Percentiles rank a stretch among this genome's conserved stretches.
Evolutionary conservation across 2,329 filamentous ascomycete genomes (phyloP).

Genomic region (Scleromitrula shiraiana): DNA sequence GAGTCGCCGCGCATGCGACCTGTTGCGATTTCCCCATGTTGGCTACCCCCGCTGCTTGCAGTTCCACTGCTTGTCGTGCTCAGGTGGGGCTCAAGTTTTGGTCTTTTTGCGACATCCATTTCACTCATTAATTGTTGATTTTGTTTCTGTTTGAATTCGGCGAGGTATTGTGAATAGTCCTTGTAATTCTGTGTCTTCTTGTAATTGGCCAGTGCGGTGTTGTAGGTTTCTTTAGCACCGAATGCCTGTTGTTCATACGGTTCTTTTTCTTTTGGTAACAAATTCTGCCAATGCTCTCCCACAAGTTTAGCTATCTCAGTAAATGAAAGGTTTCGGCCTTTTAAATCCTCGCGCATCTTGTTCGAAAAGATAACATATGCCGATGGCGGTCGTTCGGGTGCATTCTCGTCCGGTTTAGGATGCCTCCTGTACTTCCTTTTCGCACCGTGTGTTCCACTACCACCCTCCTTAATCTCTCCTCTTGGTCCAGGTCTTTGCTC

Average conservation of each 20-base stretch:
- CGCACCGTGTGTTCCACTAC: conserved; percentile 33
- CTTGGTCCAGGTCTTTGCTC: conserved; percentile 40
- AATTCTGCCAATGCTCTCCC: conserved; percentile 72
- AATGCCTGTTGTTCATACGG: conserved; percentile 65
- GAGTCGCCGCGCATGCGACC: conserved; percentile 20
- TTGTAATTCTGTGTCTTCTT: conserved; percentile 67
- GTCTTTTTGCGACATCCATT: conserved; percentile 25
- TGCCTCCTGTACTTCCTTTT: conserved; percentile 74
- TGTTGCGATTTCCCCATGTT: conserved; percentile 13
- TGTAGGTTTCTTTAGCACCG: conserved; percentile 68
- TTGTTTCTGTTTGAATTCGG: conserved; percentile 72
- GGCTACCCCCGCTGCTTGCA: conserved; percentile 17
- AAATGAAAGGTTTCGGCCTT: conserved; percentile 68
- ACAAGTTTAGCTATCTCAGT: conserved; percentile 79
- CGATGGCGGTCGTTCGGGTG: conserved; percentile 71
- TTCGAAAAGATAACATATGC: conserved; percentile 84
- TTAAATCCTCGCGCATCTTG: conserved; percentile 70
- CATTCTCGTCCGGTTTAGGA: conserved; percentile 73
- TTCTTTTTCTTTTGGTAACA: conserved; percentile 60
- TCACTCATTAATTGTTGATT: conserved; percentile 39
- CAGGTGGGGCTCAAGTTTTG: conserved; percentile 24
- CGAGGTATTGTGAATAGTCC: conserved; percentile 63
- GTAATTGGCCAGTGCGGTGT: conserved; percentile 63
- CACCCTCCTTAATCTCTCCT: conserved; percentile 37
- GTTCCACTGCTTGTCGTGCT: conserved; percentile 24